phyloP scores from a whole-genome alignment of 352 stramenopile species.

The Phytophthora quininea region DNA sequence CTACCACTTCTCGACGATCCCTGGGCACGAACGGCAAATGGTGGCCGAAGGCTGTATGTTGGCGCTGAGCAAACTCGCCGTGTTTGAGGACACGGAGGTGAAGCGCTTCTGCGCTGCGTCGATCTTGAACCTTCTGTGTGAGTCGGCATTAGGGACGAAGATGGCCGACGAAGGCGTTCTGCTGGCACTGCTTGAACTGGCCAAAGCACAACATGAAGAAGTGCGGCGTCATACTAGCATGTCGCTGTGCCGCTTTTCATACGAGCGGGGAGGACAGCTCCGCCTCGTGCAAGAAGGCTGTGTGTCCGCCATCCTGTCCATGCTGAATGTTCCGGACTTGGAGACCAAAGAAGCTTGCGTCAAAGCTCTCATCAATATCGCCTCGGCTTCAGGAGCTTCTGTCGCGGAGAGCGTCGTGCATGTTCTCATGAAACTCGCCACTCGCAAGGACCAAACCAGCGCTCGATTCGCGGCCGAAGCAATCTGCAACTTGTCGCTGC shows the following conservation, averaged over 20 bases:
- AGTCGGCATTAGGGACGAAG: constrained; percentile 39
- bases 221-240: constrained; percentile 85
- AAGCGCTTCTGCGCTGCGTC: constrained; percentile 85
- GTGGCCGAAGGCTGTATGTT: constrained; percentile 77
- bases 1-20: constrained; percentile 75
- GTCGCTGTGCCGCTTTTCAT: constrained; percentile 83
- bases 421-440: constrained; percentile 77
- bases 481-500: constrained; percentile 81
- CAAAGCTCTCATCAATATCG: constrained; percentile 88
- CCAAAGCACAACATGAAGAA: constrained; percentile 81
- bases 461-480: constrained; percentile 68
- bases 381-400: constrained; percentile 58
- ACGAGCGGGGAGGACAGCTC: constrained; percentile 70
- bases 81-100: constrained; percentile 84
- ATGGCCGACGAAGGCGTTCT: constrained; percentile 85
- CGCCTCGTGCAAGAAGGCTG: constrained; percentile 83
- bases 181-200: constrained; percentile 72
- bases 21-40: constrained; percentile 78
- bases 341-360: constrained; percentile 85
- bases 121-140: constrained; percentile 81
- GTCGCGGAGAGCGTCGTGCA: constrained; percentile 82
- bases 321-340: constrained; percentile 82
- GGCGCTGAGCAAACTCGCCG: constrained; percentile 69
- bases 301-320: constrained; percentile 82
- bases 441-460: constrained; percentile 63